Percentiles rank a stretch among this genome's conserved stretches.
phyloP scores from a whole-genome alignment of 495 filamentous ascomycete genomes.

The Cairneyella variabilis region DNA sequence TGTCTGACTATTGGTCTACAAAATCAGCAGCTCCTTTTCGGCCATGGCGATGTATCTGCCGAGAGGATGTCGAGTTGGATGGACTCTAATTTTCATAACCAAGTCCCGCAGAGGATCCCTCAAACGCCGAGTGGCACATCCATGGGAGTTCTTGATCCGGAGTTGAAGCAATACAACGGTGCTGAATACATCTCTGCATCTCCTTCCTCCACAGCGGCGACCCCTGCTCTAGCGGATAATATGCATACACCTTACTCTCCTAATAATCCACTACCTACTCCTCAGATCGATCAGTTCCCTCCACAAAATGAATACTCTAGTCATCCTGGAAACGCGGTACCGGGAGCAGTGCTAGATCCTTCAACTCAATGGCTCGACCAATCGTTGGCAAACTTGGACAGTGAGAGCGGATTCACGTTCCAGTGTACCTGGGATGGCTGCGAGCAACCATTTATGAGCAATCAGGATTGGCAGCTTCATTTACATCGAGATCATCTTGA shows the following conservation, averaged over 20 bases:
- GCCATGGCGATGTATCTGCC: neutral
- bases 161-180: neutral
- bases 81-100: conserved; percentile 6
- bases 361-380: conserved; percentile 4
- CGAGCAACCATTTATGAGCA: neutral
- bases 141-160: conserved; percentile 1
- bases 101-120: neutral
- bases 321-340: neutral
- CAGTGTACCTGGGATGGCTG: conserved; percentile 21
- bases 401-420: neutral
- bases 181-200: conserved; percentile 2
- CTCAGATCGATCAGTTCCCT: neutral
- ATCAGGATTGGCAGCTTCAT: conserved; percentile 17
- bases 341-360: conserved; percentile 7
- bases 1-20: conserved; percentile 10
- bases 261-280: neutral
- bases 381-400: neutral
- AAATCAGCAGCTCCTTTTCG: neutral
- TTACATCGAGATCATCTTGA: conserved; percentile 22
- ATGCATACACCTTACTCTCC: conserved; percentile 10
- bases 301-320: neutral
- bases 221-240: conserved; percentile 12
- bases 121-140: neutral
- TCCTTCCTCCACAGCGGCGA: conserved; percentile 5
- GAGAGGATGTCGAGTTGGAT: conserved; percentile 4